phyloP scores from a whole-genome alignment of 2,329 filamentous ascomycete species.

The Cladosporium sp. region DNA sequence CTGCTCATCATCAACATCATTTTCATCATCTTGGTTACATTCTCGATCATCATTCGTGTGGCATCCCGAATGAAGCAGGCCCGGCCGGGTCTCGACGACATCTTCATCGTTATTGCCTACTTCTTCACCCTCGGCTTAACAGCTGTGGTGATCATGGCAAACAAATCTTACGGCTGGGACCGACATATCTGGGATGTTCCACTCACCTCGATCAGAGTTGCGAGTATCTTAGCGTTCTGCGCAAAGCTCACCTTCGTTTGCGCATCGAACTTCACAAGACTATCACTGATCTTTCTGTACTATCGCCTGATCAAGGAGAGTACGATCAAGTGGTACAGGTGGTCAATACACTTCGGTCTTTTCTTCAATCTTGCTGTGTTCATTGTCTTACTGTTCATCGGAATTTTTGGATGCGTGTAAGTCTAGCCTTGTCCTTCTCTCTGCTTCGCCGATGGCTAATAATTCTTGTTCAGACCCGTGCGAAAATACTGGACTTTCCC shows the following conservation, averaged over 20 bases:
- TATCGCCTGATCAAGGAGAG: constrained; percentile 46
- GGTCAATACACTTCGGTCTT: constrained; percentile 42
- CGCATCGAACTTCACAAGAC: constrained; percentile 45
- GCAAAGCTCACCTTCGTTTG: constrained; percentile 45
- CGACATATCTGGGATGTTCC: constrained; percentile 47
- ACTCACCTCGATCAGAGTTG: constrained; percentile 26
- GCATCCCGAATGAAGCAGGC: constrained; percentile 44
- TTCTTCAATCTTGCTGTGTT: constrained; percentile 40
- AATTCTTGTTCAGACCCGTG: constrained; percentile 35
- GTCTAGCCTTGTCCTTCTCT: constrained; percentile 12
- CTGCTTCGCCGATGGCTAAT: not conserved
- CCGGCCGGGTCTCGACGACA: constrained; percentile 46
- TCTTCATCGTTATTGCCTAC: constrained; percentile 43
- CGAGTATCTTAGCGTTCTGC: constrained; percentile 43
- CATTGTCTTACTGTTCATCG: constrained; percentile 40
- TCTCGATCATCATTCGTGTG: constrained; percentile 40
- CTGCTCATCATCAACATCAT: constrained; percentile 43
- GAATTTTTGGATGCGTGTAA: constrained; percentile 44
- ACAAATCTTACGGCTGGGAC: constrained; percentile 44
- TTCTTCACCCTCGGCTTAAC: constrained; percentile 43
- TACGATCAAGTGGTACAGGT: constrained; percentile 41
- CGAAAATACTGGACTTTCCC: constrained; percentile 45
- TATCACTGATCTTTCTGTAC: constrained; percentile 49
- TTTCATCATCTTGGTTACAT: constrained; percentile 39
- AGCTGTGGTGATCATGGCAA: constrained; percentile 43